phyloP scores from a whole-genome alignment of 1,139 yeast genomes.

The Candida albicans region DNA sequence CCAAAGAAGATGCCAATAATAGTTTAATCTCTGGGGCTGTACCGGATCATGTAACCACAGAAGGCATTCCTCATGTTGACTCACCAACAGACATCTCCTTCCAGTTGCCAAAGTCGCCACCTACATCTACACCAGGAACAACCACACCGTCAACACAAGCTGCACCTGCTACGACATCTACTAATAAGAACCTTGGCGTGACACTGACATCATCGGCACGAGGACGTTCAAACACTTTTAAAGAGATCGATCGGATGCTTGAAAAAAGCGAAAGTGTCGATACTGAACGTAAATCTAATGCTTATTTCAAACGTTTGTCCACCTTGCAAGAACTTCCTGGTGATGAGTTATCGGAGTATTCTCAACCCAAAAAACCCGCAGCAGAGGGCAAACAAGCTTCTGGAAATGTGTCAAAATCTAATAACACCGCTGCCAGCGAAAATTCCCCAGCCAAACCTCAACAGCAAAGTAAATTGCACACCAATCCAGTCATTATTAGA shows the following conservation, averaged over 20 bases:
- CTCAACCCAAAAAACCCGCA: conserved; percentile 10
- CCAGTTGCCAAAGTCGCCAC: conserved; percentile 20
- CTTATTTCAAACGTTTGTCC: conserved; percentile 70
- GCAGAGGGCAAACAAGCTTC: conserved; percentile 5
- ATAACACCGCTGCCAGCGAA: conserved; percentile 1
- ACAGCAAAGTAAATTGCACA: conserved; percentile 15
- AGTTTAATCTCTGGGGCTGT: not conserved
- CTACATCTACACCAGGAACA: conserved; percentile 12
- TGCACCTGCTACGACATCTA: conserved; percentile 1
- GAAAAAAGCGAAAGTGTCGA: conserved; percentile 43
- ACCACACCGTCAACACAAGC: conserved; percentile 3
- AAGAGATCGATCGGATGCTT: conserved; percentile 40
- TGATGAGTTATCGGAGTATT: conserved; percentile 22
- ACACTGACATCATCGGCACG: conserved; percentile 17
- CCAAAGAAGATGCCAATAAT: not conserved
- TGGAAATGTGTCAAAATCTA: not conserved
- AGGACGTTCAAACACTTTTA: conserved; percentile 37
- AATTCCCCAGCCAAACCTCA: conserved; percentile 12
- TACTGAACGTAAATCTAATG: conserved; percentile 55
- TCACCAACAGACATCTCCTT: conserved; percentile 29
- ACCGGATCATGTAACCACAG: not conserved
- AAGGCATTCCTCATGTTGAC: conserved; percentile 11
- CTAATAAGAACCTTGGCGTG: conserved; percentile 3
- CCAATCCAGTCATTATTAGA: conserved; percentile 37
- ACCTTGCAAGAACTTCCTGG: conserved; percentile 62